phyloP scores from a whole-genome alignment of 192 early-diverging fungal species.

The Allomyces macrogynus region DNA sequence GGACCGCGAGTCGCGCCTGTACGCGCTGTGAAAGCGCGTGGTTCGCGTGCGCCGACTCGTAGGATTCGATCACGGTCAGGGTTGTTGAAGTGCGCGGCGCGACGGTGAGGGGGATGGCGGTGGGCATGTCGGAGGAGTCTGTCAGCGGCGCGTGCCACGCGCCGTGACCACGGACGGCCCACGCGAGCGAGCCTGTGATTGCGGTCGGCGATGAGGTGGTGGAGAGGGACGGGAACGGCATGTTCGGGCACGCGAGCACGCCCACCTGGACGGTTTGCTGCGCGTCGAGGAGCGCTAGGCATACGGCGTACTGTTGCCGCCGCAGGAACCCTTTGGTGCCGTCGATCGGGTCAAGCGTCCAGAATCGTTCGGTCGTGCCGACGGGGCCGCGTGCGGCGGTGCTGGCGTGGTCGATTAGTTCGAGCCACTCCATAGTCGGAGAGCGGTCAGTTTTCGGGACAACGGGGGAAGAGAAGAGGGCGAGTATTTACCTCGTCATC shows the following conservation, averaged over 20 bases:
- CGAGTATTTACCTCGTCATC: not conserved
- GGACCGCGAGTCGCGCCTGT: conserved; percentile 54
- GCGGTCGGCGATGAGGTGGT: conserved; percentile 30
- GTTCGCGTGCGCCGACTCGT: conserved; percentile 75
- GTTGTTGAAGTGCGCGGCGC: not conserved
- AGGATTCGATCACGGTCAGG: conserved; percentile 79
- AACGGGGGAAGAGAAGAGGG: not conserved
- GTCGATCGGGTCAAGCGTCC: conserved; percentile 78
- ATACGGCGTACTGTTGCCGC: conserved; percentile 93
- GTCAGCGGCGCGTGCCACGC: conserved; percentile 15
- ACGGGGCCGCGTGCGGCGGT: conserved; percentile 45
- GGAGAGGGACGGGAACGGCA: conserved; percentile 22
- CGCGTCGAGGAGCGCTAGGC: conserved; percentile 74
- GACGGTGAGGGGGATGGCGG: too few species aligned
- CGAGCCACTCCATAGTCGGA: conserved; percentile 31
- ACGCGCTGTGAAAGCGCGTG: conserved; percentile 65
- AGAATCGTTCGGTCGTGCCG: conserved; percentile 33
- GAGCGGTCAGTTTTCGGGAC: too few species aligned
- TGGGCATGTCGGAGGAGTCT: too few species aligned
- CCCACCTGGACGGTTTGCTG: conserved; percentile 64
- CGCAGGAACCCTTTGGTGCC: conserved; percentile 98
- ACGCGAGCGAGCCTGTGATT: conserved; percentile 56
- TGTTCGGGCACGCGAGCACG: conserved; percentile 70
- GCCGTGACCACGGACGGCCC: conserved; percentile 68
- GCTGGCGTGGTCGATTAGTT: conserved; percentile 78